These are phyloP conservation scores for Gracilaria gracilis DNA, from an alignment of 23 red algal species.

Conservation along the genomic window DNA sequence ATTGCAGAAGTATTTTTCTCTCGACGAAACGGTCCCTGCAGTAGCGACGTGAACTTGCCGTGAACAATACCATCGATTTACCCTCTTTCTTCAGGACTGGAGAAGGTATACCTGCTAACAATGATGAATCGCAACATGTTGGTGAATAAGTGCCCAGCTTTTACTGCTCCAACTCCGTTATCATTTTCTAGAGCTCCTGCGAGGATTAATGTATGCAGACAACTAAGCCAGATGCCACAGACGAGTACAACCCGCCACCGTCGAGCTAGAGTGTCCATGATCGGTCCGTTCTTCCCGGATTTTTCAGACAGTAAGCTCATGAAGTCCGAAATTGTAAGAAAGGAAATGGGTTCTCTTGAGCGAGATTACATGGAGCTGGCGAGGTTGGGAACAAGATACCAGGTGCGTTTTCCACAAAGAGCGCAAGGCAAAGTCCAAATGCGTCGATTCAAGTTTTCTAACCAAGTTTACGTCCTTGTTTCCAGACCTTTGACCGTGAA, in stretches of 20 bases:
- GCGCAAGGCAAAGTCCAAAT: background rate
- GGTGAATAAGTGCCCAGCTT: background rate
- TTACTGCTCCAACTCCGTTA: background rate
- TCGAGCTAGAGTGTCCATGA: constrained; percentile 39
- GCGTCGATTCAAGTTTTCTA: background rate
- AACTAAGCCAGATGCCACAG: background rate
- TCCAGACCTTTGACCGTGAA: constrained; percentile 52
- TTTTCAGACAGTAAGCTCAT: constrained; percentile 59
- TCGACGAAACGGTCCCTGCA: too few species aligned
- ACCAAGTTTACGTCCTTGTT: background rate
- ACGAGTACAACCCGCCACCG: background rate
- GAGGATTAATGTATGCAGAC: background rate
- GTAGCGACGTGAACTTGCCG: too few species aligned
- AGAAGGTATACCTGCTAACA: background rate
- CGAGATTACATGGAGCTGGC: constrained; percentile 60
- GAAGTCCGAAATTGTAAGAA: constrained; percentile 70
- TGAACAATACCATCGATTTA: background rate
- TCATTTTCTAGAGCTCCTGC: background rate
- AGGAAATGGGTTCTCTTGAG: constrained; percentile 70
- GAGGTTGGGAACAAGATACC: constrained; percentile 47
- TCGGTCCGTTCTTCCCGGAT: constrained; percentile 70
- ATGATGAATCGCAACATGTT: background rate
- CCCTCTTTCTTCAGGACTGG: background rate
- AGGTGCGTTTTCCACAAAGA: constrained; percentile 26
- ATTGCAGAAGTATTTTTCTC: too few species aligned